These are phyloP conservation scores for Alisma plantagoaquatica DNA, from an alignment of 106 monocot species.

Conservation along the genomic window DNA sequence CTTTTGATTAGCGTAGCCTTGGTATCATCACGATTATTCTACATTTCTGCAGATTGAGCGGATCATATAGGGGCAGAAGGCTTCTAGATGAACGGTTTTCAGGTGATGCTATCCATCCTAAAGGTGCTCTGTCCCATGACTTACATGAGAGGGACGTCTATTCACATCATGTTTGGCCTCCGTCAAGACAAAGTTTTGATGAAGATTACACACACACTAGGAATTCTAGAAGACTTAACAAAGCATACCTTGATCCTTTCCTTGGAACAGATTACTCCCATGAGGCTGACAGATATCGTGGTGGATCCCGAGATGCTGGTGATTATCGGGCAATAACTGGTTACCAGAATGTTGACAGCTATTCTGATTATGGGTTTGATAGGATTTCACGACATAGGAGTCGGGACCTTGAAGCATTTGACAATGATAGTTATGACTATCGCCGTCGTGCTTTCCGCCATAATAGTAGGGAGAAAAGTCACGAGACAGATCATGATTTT, in stretches of 20 bases:
- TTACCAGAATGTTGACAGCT: constrained; percentile 50
- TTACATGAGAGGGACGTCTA: constrained; percentile 57
- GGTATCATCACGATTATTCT: too few relatives aligned
- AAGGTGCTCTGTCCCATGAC: constrained; percentile 27
- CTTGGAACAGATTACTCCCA: constrained; percentile 47
- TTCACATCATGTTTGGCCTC: constrained; percentile 59
- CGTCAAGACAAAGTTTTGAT: constrained; percentile 58
- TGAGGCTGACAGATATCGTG: constrained; percentile 41
- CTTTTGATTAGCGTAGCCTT: too few relatives aligned
- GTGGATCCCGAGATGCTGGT: constrained; percentile 33
- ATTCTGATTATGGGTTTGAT: constrained; percentile 63
- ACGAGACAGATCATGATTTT: constrained; percentile 59
- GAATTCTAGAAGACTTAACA: constrained; percentile 52
- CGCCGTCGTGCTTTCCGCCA: constrained; percentile 31
- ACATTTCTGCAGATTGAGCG: constrained; percentile 64
- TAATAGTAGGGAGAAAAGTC: constrained; percentile 54
- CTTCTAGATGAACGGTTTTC: constrained; percentile 52
- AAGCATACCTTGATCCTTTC: constrained; percentile 34
- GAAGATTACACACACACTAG: constrained; percentile 49
- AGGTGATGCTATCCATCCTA: constrained; percentile 47
- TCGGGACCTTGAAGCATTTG: constrained; percentile 41
- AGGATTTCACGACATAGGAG: constrained; percentile 39
- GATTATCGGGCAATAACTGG: too few relatives aligned
- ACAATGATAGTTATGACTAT: constrained; percentile 39
- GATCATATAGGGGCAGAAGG: constrained; percentile 73